These are phyloP conservation scores for Pleurostoma richardsiae DNA, from an alignment of 2,329 filamentous ascomycete genomes.

Conservation along the genomic window DNA sequence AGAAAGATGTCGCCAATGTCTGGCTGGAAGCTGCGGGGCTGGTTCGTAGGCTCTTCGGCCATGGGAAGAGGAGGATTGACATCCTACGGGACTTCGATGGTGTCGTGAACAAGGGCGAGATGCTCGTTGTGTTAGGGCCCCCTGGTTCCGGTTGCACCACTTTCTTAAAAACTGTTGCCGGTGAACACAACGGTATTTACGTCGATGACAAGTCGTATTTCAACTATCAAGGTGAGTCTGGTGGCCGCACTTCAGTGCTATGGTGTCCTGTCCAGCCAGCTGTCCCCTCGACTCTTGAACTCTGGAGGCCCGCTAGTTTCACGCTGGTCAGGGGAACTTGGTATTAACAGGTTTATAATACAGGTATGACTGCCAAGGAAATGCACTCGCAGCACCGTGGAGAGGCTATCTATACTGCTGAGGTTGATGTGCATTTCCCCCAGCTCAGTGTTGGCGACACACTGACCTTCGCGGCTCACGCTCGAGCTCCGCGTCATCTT, in stretches of 20 bases:
- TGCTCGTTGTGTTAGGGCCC: slow-evolving; percentile 70
- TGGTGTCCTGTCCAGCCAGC: too few relatives aligned
- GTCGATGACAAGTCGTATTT: slow-evolving; percentile 67
- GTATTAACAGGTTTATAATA: slow-evolving; percentile 6
- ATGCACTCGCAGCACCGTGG: slow-evolving; percentile 77
- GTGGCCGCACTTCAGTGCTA: background rate
- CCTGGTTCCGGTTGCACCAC: slow-evolving; percentile 76
- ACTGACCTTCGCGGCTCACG: slow-evolving; percentile 69
- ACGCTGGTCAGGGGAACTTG: too few relatives aligned
- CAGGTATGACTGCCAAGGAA: slow-evolving; percentile 61
- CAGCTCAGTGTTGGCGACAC: slow-evolving; percentile 75
- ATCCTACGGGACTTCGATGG: slow-evolving; percentile 66
- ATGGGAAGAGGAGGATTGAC: slow-evolving; percentile 55
- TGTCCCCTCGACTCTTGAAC: too few relatives aligned
- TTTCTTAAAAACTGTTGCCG: slow-evolving; percentile 77
- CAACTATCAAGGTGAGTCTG: slow-evolving; percentile 67
- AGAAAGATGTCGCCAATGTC: slow-evolving; percentile 61
- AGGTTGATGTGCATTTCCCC: slow-evolving; percentile 79
- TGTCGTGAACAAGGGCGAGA: slow-evolving; percentile 65
- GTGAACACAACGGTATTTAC: slow-evolving; percentile 76
- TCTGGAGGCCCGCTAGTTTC: too few relatives aligned
- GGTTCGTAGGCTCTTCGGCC: slow-evolving; percentile 44
- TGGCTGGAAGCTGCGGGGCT: slow-evolving; percentile 44
- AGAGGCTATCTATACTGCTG: slow-evolving; percentile 82
- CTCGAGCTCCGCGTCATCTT: slow-evolving; percentile 58